Evolutionary conservation across 2,329 filamentous ascomycete species (phyloP), one percentile per base, ranked within the genome.

Genomic region (Alternaria sp.): DNA sequence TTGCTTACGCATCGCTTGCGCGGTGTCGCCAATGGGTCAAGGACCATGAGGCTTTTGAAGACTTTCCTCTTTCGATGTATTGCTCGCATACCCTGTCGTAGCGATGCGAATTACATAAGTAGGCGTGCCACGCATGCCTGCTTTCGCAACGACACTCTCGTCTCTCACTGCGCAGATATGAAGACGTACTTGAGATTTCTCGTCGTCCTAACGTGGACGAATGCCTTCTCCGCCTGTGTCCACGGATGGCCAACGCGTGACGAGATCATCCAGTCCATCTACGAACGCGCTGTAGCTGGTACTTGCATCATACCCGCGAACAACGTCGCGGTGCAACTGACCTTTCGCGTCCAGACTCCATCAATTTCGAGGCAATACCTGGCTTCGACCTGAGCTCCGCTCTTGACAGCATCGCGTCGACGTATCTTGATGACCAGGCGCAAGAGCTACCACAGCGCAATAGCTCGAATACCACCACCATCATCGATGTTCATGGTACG

Each of bases 401-500:
- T 12, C 52, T 55, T 46, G 52, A 55, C n/a, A 55, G 21, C 26
- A 55, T 55, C n/a, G 52, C 52, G 9, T 55, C 52, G 2, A 55
- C 52, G 4, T 55, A 55, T 4, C 23, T 40, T 6, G 46, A 51
- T 51, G 8, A 0, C 7, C 15, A 54, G n/a, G 21, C 13, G 23
- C 8, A 30, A 4, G 28, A 44, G 6, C 12, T 43, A 4, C n/a
- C 32, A 13, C 21, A 47, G 30, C 55, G 13, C 7, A 46, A 6
- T 17, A 11, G 43, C 19, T 44, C 46, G 0, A 58, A 58, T 23
- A 9, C 13, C 19, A 59, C 47, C 26, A 26, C 19, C 4, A n/a
- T 59, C 15, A n/a, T 59, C 19, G 57, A 59, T 23, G 57, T 59
- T 21, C 49, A 59, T 13, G 49, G 57, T 59, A 54, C 2, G 49